Conservation (phyloP, 2,329 filamentous ascomycete genomes). For the Nothopassalora personata region DNA sequence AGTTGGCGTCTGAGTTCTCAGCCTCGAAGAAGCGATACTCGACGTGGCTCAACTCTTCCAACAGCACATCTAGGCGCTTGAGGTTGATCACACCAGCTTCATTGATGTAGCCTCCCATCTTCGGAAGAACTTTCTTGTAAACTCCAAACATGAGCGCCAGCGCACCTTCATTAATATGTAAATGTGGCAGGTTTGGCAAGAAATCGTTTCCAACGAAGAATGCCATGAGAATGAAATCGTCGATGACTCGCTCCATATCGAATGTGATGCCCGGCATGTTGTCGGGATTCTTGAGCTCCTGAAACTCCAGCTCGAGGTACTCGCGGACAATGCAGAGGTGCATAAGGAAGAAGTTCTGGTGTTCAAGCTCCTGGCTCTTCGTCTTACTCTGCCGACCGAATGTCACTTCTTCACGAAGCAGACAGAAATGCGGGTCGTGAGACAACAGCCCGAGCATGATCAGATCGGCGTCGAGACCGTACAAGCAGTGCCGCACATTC, state of each 20-base stretch:
- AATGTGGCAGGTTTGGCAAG: constrained; percentile 86
- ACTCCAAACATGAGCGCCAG: constrained; percentile 95
- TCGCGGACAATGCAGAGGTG: constrained; percentile 97
- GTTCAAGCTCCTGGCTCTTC: constrained; percentile 93
- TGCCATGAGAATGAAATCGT: constrained; percentile 98
- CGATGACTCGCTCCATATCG: constrained; percentile 92
- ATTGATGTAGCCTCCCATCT: constrained; percentile 91
- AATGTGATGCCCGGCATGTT: constrained; percentile 66
- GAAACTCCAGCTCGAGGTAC: constrained; percentile 94
- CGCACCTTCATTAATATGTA: constrained; percentile 98
- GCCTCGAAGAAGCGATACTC: constrained; percentile 90
- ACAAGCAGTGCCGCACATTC: constrained; percentile 93
- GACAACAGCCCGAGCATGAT: constrained; percentile 98
- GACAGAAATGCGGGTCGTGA: constrained; percentile 96
- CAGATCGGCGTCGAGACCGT: constrained; percentile 92
- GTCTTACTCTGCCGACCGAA: constrained; percentile 83
- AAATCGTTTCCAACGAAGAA: constrained; percentile 99
- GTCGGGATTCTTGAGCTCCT: constrained; percentile 74
- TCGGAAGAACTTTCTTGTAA: constrained; percentile 85
- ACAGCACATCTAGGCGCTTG: constrained; percentile 66
- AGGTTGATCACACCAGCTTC: constrained; percentile 90
- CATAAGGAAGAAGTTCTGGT: constrained; percentile 97
- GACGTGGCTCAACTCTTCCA: constrained; percentile 80
- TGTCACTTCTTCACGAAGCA: constrained; percentile 94
- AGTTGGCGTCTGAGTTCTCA: constrained; percentile 81